Evolutionary conservation across 768 basidiomycete species (phyloP).

Genomic region (Collybia mongolica): DNA sequence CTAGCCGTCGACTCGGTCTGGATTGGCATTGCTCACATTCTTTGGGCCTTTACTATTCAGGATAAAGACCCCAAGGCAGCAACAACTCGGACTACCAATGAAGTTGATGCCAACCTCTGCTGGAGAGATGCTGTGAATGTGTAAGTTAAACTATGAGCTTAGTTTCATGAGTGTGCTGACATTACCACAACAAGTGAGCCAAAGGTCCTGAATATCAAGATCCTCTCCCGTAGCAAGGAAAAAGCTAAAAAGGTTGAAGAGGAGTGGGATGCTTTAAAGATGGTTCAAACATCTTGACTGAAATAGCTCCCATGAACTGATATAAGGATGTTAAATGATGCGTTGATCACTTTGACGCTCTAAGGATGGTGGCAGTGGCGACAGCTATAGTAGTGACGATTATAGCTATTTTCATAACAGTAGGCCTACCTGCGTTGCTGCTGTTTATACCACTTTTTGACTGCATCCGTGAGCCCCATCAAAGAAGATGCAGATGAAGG

Average conservation of each 20-base stretch:
- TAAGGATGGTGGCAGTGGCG: no score
- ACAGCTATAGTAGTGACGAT: no score
- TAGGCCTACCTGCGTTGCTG: no score
- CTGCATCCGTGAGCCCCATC: no score
- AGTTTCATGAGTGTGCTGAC: background rate
- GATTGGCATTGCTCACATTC: conserved; percentile 2
- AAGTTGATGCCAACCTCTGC: conserved; percentile 5
- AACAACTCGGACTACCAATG: background rate
- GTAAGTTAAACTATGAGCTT: background rate
- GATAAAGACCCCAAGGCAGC: conserved; percentile 1
- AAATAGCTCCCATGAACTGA: no score
- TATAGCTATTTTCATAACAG: no score
- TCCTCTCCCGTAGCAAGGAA: background rate
- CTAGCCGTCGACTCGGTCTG: conserved; percentile 5
- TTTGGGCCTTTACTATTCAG: conserved; percentile 5
- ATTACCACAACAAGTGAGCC: background rate
- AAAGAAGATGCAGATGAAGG: no score
- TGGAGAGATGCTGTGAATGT: conserved; percentile 7
- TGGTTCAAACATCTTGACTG: no score
- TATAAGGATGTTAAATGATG: no score
- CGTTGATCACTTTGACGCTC: no score
- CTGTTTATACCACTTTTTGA: no score
- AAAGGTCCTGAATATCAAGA: background rate
- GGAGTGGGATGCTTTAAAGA: conserved; percentile 6
- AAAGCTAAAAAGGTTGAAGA: conserved; percentile 5